A percentile compares a stretch with the other conserved stretches of the same genome.
phyloP scores from a whole-genome alignment of 768 basidiomycete species.

The Galerina sulciceps region DNA sequence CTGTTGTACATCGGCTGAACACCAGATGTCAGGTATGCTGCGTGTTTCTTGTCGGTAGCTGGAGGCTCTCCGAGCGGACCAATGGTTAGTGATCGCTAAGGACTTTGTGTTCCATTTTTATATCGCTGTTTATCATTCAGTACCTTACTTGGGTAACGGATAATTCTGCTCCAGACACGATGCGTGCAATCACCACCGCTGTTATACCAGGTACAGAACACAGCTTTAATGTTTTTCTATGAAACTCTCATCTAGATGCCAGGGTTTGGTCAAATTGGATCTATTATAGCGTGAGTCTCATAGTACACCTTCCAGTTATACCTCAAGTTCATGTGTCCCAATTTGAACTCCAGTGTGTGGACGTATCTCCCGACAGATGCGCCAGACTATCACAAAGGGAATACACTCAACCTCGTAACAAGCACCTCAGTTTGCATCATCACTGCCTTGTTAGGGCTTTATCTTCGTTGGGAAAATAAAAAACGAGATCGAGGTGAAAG shows the following conservation, averaged over 20 bases:
- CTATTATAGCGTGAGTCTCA: conserved; percentile 45
- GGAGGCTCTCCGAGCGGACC: conserved; percentile 45
- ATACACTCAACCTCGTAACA: conserved; percentile 47
- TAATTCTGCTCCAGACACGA: conserved; percentile 54
- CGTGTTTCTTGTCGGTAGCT: conserved; percentile 47
- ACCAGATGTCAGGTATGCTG: conserved; percentile 40
- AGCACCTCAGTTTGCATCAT: conserved; percentile 35
- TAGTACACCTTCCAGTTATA: background rate
- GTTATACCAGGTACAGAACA: conserved; percentile 40
- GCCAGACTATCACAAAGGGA: conserved; percentile 51
- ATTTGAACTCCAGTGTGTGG: conserved; percentile 39
- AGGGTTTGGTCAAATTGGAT: conserved; percentile 48
- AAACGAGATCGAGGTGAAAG: conserved; percentile 47
- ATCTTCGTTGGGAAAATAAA: conserved; percentile 45
- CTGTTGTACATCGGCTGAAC: background rate
- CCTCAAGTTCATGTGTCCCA: background rate
- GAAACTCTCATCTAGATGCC: background rate
- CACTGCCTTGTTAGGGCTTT: conserved; percentile 32
- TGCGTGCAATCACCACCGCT: conserved; percentile 48
- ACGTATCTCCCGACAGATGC: conserved; percentile 50
- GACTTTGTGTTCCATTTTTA: background rate
- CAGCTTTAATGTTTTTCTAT: background rate
- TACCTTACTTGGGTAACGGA: conserved; percentile 51
- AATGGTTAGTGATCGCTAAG: conserved; percentile 20
- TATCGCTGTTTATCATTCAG: conserved; percentile 15